Percentiles rank a stretch among this genome's conserved stretches.
Evolutionary conservation across 441 rosid genomes (phyloP).

Genomic region (Gossypium trilobum): DNA sequence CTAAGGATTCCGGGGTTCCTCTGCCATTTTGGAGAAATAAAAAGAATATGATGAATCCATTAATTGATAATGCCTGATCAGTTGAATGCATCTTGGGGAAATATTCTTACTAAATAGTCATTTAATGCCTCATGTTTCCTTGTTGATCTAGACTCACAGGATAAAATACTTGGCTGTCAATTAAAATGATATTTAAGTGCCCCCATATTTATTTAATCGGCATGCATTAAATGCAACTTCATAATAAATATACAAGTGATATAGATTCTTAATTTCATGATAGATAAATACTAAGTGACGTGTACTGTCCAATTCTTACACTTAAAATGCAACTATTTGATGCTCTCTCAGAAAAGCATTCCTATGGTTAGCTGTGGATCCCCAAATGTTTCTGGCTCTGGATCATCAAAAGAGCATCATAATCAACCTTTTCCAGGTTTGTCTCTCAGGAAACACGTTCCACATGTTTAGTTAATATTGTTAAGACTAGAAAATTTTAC

Average conservation of each 20-base stretch:
- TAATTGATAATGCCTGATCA: background rate
- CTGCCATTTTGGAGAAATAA: background rate
- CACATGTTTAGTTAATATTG: background rate
- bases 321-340: background rate
- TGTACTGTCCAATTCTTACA: background rate
- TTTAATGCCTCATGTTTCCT: background rate
- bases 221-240: background rate
- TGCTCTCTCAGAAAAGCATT: constrained; percentile 32
- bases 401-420: constrained; percentile 45
- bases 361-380: constrained; percentile 34
- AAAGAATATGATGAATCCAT: background rate
- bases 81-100: constrained; percentile 1
- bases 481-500: background rate
- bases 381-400: constrained; percentile 39
- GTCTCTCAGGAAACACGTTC: constrained; percentile 16
- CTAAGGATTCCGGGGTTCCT: background rate
- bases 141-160: background rate
- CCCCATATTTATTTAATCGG: constrained; percentile 7
- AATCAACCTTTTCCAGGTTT: constrained; percentile 52
- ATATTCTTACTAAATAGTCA: background rate
- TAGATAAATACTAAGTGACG: background rate
- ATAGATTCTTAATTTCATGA: background rate
- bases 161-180: constrained; percentile 6
- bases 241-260: background rate
- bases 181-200: background rate